Conservation (phyloP, 2,329 filamentous ascomycete species). For the Colletotrichum sp. region DNA sequence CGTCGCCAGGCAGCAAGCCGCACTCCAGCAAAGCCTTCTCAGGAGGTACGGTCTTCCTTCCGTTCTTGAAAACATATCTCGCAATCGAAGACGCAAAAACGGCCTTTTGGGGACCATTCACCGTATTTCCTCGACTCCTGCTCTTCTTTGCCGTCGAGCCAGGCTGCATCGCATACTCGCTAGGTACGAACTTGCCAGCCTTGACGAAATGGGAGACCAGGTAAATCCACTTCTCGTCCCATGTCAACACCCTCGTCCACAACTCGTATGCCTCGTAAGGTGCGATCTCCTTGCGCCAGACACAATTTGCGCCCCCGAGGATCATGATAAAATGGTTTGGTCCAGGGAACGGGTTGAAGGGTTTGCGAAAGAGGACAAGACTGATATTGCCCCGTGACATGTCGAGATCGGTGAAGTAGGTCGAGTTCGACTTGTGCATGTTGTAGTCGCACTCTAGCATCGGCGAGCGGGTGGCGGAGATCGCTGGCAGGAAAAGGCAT, state of each 20-base stretch:
- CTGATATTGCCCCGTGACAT: constrained; percentile 82
- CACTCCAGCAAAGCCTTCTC: constrained; percentile 74
- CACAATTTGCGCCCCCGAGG: not conserved
- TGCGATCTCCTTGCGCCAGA: constrained; percentile 14
- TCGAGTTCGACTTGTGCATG: constrained; percentile 81
- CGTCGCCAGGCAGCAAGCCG: constrained; percentile 69
- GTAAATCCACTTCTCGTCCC: constrained; percentile 85
- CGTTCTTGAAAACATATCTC: constrained; percentile 85
- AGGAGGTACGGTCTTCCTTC: constrained; percentile 82
- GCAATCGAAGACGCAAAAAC: constrained; percentile 74
- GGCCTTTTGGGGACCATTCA: constrained; percentile 58
- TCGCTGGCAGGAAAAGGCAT: constrained; percentile 42
- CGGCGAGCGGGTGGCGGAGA: constrained; percentile 69
- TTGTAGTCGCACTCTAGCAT: constrained; percentile 86
- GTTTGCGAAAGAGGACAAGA: constrained; percentile 64
- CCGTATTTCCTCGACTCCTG: not conserved
- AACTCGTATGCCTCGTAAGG: constrained; percentile 15
- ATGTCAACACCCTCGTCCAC: constrained; percentile 36
- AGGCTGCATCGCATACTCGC: constrained; percentile 46
- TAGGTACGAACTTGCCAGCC: constrained; percentile 60
- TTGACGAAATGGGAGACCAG: constrained; percentile 76
- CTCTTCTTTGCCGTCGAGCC: not conserved
- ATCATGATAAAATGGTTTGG: constrained; percentile 62
- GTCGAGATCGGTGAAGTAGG: constrained; percentile 90
- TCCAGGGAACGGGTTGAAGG: constrained; percentile 41